These are phyloP conservation scores for Magnaporthales sp. DNA, from an alignment of 2,329 filamentous ascomycete species.

Conservation along the genomic window DNA sequence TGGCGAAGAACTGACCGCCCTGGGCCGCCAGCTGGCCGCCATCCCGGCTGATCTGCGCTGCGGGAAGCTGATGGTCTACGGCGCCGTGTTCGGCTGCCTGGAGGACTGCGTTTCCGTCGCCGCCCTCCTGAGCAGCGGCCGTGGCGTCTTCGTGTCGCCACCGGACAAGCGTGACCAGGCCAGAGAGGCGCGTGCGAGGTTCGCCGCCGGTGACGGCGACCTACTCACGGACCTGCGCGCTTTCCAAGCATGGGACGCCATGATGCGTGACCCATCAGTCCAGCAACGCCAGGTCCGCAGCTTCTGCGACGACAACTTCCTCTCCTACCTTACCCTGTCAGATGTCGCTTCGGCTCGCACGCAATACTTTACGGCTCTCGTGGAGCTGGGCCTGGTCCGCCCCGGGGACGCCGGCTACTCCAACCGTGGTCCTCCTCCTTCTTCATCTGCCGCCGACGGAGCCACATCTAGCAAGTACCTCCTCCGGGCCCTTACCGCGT, in stretches of 20 bases:
- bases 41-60: conserved; percentile 89
- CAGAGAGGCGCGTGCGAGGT: conserved; percentile 65
- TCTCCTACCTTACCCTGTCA: conserved; percentile 72
- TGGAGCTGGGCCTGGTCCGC: conserved; percentile 73
- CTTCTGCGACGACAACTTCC: conserved; percentile 81
- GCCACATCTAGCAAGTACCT: conserved; percentile 32
- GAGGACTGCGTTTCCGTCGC: conserved; percentile 84
- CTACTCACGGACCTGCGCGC: conserved; percentile 79
- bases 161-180: conserved; percentile 76
- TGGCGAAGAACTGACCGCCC: conserved; percentile 76
- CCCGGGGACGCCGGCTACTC: conserved; percentile 23
- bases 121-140: conserved; percentile 69
- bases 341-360: conserved; percentile 82
- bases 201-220: conserved; percentile 74
- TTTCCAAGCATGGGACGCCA: conserved; percentile 72
- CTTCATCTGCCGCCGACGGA: conserved; percentile 16
- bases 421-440: conserved; percentile 5
- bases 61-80: conserved; percentile 92
- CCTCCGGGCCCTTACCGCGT: conserved; percentile 61
- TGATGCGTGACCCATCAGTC: conserved; percentile 43
- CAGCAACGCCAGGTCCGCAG: conserved; percentile 55
- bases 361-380: conserved; percentile 79
- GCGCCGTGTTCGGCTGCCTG: conserved; percentile 85
- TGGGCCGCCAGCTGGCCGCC: conserved; percentile 89
- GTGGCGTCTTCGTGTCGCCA: conserved; percentile 76